phyloP scores from a whole-genome alignment of 2,329 filamentous ascomycete genomes.

The Purpureocillium lavendulum region DNA sequence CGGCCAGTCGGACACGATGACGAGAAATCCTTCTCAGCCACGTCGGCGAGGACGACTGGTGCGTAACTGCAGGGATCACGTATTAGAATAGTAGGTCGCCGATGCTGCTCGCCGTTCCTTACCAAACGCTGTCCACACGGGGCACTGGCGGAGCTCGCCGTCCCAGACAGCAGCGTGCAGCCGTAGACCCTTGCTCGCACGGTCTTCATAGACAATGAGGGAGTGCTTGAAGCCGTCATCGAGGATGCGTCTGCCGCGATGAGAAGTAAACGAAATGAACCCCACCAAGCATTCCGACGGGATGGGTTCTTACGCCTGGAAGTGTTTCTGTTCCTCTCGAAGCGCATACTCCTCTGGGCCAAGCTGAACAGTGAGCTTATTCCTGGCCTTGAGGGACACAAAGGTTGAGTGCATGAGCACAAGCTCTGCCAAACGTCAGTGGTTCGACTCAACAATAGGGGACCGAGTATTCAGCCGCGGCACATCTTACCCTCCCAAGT shows the following conservation, averaged over 20 bases:
- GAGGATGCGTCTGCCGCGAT: conserved; percentile 37
- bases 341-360: conserved; percentile 38
- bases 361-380: conserved; percentile 33
- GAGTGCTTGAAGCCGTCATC: conserved; percentile 47
- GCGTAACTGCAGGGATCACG: conserved; percentile 34
- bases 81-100: not conserved
- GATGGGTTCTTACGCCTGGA: conserved; percentile 41
- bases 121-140: conserved; percentile 59
- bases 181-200: conserved; percentile 36
- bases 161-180: conserved; percentile 49
- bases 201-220: conserved; percentile 46
- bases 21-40: conserved; percentile 43
- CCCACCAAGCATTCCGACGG: not conserved
- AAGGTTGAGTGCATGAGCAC: conserved; percentile 52
- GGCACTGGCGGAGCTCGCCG: conserved; percentile 45
- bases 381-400: conserved; percentile 45
- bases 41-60: conserved; percentile 35
- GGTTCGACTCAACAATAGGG: no score
- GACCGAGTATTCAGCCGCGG: not conserved
- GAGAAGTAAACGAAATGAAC: not conserved
- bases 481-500: conserved; percentile 50
- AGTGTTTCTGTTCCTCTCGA: conserved; percentile 39
- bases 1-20: conserved; percentile 41
- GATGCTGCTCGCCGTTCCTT: conserved; percentile 11
- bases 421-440: conserved; percentile 34